These are phyloP conservation scores for Ceratocystiopsis sp. DNA, from an alignment of 2,329 filamentous ascomycete species.

Conservation along the genomic window DNA sequence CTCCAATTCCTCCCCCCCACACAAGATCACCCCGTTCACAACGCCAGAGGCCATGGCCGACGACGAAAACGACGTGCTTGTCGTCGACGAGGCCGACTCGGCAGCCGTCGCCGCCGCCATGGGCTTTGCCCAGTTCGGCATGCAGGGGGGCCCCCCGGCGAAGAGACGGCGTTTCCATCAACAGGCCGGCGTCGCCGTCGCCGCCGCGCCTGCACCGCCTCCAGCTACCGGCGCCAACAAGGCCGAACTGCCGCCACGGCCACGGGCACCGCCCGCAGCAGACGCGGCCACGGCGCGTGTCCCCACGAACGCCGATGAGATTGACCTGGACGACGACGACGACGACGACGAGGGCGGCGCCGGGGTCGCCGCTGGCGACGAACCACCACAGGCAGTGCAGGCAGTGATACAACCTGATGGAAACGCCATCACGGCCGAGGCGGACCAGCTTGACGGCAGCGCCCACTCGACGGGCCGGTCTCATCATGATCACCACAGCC, in stretches of 20 bases:
- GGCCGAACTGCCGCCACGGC: too few relatives aligned
- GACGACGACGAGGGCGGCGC: slow-evolving; percentile 11
- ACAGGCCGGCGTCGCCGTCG: slow-evolving; percentile 31
- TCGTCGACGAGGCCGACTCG: slow-evolving; percentile 16
- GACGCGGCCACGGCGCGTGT: background rate
- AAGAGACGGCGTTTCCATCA: slow-evolving; percentile 55
- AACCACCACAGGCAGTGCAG: background rate
- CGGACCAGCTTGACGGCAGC: slow-evolving; percentile 10
- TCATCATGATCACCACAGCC: too few relatives aligned
- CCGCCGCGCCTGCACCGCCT: background rate
- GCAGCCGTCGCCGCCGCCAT: slow-evolving; percentile 49
- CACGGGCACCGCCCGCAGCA: background rate
- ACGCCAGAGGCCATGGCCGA: background rate
- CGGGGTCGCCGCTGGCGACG: too few relatives aligned
- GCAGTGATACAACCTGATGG: too few relatives aligned
- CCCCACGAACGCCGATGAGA: slow-evolving; percentile 25
- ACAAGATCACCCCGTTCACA: too few relatives aligned
- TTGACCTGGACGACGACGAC: slow-evolving; percentile 22
- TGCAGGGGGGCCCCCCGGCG: slow-evolving; percentile 25
- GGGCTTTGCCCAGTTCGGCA: slow-evolving; percentile 59
- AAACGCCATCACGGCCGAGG: slow-evolving; percentile 23
- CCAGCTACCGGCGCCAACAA: background rate
- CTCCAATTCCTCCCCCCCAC: too few relatives aligned
- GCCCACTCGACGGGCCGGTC: slow-evolving; percentile 1
- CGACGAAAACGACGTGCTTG: slow-evolving; percentile 3